phyloP scores from a whole-genome alignment of 2,329 filamentous ascomycete genomes.

The Sclerotinia nivalis region DNA sequence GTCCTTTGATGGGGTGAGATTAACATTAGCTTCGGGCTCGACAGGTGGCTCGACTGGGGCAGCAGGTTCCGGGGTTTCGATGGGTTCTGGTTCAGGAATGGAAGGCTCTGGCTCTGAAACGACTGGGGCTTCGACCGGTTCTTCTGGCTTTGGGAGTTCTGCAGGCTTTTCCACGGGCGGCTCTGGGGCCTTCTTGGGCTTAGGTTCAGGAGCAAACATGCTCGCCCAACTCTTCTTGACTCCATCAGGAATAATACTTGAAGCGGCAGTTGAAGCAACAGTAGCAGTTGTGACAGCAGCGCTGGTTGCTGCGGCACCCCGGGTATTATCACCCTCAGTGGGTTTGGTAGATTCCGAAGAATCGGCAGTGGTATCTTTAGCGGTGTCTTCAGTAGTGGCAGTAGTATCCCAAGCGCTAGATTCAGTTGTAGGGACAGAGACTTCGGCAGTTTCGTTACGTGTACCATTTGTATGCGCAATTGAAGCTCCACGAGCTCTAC shows the following conservation, averaged over 20 bases:
- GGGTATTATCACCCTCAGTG: slow-evolving; percentile 41
- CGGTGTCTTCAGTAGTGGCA: slow-evolving; percentile 42
- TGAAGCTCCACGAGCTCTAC: slow-evolving; percentile 63
- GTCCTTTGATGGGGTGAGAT: slow-evolving; percentile 71
- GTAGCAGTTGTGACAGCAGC: slow-evolving; percentile 43
- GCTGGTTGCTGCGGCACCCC: slow-evolving; percentile 41
- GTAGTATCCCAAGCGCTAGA: slow-evolving; percentile 61
- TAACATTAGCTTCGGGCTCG: slow-evolving; percentile 45
- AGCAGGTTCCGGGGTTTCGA: slow-evolving; percentile 39
- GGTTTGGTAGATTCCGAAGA: slow-evolving; percentile 40
- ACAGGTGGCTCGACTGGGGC: slow-evolving; percentile 36
- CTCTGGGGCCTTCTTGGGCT: slow-evolving; percentile 52
- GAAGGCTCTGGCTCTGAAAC: slow-evolving; percentile 44
- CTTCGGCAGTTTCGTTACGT: slow-evolving; percentile 56
- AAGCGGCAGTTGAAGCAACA: slow-evolving; percentile 43
- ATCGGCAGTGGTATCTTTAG: slow-evolving; percentile 3
- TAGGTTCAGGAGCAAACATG: slow-evolving; percentile 64
- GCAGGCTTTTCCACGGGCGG: slow-evolving; percentile 41
- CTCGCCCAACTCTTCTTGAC: slow-evolving; percentile 70
- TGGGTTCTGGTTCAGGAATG: slow-evolving; percentile 42
- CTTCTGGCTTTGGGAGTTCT: slow-evolving; percentile 32
- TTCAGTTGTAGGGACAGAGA: slow-evolving; percentile 70
- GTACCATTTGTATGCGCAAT: slow-evolving; percentile 62
- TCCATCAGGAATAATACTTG: slow-evolving; percentile 44
- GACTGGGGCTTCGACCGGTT: slow-evolving; percentile 40